Percentiles rank a stretch among this genome's conserved stretches.
phyloP scores from a whole-genome alignment of 2,329 filamentous ascomycete genomes.

The Colletotrichum endophyticum region DNA sequence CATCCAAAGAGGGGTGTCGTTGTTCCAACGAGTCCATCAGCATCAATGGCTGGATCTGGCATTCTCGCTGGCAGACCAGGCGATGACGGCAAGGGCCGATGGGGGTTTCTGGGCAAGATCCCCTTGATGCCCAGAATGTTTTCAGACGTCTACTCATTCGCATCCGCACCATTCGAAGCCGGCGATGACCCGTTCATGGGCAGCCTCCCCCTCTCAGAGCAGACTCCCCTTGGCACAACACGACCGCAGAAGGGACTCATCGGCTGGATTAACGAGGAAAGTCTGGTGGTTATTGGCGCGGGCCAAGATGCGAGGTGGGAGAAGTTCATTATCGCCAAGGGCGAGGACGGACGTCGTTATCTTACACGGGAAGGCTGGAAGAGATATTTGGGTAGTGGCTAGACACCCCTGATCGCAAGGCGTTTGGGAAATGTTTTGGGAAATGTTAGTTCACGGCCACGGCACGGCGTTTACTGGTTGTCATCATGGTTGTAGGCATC shows the following conservation, averaged over 20 bases:
- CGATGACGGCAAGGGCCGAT: slow-evolving; percentile 71
- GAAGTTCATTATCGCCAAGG: slow-evolving; percentile 76
- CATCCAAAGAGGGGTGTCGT: slow-evolving; percentile 48
- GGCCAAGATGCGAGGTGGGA: slow-evolving; percentile 87
- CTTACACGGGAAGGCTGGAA: slow-evolving; percentile 82
- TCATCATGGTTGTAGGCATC: background rate
- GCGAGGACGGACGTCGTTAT: slow-evolving; percentile 69
- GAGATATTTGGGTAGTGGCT: slow-evolving; percentile 65
- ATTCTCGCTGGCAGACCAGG: slow-evolving; percentile 32
- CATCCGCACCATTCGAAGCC: slow-evolving; percentile 80
- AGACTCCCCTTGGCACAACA: slow-evolving; percentile 52
- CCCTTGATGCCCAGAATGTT: slow-evolving; percentile 87
- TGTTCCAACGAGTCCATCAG: slow-evolving; percentile 20
- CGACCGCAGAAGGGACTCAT: slow-evolving; percentile 81
- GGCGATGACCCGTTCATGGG: slow-evolving; percentile 70
- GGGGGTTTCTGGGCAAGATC: slow-evolving; percentile 83
- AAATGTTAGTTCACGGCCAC: background rate
- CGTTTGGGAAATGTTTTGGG: background rate
- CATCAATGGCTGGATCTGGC: slow-evolving; percentile 21
- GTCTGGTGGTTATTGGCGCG: slow-evolving; percentile 77
- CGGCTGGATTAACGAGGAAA: slow-evolving; percentile 81
- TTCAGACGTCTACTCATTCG: slow-evolving; percentile 87
- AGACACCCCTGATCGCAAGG: background rate
- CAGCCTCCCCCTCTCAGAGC: slow-evolving; percentile 46
- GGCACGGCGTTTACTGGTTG: background rate